Conservation (phyloP, 169 alveolate genomes). For the Plasmodium chabaudi region DNA sequence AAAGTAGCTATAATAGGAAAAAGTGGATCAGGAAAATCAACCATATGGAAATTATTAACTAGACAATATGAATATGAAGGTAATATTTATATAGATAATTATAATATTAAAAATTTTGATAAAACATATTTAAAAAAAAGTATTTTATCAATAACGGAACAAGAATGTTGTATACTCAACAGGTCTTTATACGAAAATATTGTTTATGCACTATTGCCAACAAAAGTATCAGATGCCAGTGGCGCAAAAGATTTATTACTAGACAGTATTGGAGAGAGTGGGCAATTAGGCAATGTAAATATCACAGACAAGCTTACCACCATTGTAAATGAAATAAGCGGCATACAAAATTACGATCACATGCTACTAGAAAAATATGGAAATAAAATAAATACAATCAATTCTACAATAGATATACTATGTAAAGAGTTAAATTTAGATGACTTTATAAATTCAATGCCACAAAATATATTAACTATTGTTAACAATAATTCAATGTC, state of each 20-base stretch:
- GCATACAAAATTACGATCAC: not conserved
- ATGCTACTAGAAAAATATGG: slow-evolving; percentile 18
- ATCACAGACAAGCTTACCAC: not conserved
- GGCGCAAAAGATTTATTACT: not conserved
- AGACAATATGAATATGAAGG: slow-evolving; percentile 44
- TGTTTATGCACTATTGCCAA: slow-evolving; percentile 37
- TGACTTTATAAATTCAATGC: slow-evolving; percentile 39
- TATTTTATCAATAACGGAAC: slow-evolving; percentile 56
- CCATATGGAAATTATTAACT: slow-evolving; percentile 77
- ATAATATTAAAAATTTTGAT: slow-evolving; percentile 26
- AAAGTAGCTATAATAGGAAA: slow-evolving; percentile 85
- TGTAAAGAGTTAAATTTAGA: slow-evolving; percentile 54
- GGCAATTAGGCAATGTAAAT: no score
- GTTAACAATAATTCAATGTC: slow-evolving; percentile 44
- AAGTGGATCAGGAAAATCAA: slow-evolving; percentile 85
- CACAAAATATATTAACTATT: slow-evolving; percentile 22
- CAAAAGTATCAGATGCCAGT: not conserved
- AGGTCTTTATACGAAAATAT: slow-evolving; percentile 63
- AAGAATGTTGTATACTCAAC: slow-evolving; percentile 41
- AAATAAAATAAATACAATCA: slow-evolving; percentile 20
- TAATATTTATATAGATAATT: slow-evolving; percentile 34
- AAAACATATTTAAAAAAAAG: slow-evolving; percentile 35
- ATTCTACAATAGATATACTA: slow-evolving; percentile 22
- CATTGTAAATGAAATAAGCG: not conserved
- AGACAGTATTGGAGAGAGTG: not conserved